Base-by-base conservation (phyloP, 2,329 filamentous ascomycete species). In the Helotiales sp. region DNA sequence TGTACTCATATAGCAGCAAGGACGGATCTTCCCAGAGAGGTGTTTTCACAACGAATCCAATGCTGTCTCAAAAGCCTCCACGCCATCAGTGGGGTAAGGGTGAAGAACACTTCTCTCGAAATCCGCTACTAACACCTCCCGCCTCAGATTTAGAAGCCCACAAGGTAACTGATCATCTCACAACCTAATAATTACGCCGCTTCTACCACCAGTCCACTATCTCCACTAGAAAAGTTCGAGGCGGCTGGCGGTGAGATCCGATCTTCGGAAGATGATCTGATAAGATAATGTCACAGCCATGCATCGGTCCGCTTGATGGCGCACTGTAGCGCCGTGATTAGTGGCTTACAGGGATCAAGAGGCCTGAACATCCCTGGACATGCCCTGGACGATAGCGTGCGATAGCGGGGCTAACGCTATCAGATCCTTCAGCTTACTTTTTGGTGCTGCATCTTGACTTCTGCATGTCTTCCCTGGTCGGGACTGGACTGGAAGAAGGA, bases 201-300 rank as follows among this genome's bases (percentile, higher is more conserved):
- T n/a, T n/a, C n/a, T n/a, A n/a, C n/a, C n/a, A n/a, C n/a, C n/a
- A n/a, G 17, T 47, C 57, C 40, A 20, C 57, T 13, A 30, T n/a
- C n/a, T n/a, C 6, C 20, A 22, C 6, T 1, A 10, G 15, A 60
- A 2, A 30, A 15, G 13, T n/a, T 30, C n/a, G 37, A 32, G 47
- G 57, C 26, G 15, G 20, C 30, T 22, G 47, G 57, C 26, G 15
- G 20, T 45, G 57, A 26, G 20, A 30, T 45, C 59, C 47, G 28
- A 49, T 30, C 7, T 13, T 61, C 62, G 62, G 54, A 64, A 64
- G 62, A 64, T 64, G 61, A 64, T 64, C 62, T 60, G 62, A 64
- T 64, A 64, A 64, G 62, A 64, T 64, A 34, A 58, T 24, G 22
- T 13, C n/a, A 50, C 15, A 5, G 43, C 8, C 17, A 64, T 64